These are phyloP conservation scores for Cucurbita maxima DNA, from an alignment of 306 rosid species.

Conservation along the genomic window DNA sequence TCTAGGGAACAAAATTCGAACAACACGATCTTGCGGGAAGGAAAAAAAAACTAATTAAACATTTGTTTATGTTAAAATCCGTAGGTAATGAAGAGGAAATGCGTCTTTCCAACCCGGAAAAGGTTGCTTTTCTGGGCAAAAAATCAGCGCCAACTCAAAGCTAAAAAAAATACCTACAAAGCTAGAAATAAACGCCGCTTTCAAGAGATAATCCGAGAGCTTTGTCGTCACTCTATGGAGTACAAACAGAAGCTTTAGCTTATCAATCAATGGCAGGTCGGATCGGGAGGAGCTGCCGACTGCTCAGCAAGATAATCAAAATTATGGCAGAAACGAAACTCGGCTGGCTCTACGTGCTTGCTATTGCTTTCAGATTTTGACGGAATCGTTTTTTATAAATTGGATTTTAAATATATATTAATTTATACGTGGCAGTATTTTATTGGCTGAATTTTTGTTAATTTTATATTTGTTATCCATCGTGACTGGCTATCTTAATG, in stretches of 20 bases:
- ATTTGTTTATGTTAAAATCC: neutral
- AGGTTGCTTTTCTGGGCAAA: neutral
- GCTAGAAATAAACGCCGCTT: neutral
- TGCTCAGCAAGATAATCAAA: neutral
- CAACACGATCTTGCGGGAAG: neutral
- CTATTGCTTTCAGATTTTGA: neutral
- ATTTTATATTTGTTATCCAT: neutral
- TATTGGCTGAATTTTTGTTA: neutral
- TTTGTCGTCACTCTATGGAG: neutral
- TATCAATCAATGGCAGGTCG: neutral
- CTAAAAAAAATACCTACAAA: neutral
- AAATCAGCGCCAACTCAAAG: neutral
- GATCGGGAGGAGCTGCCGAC: neutral
- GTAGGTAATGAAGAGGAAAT: neutral
- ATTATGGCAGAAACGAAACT: conserved; percentile 3
- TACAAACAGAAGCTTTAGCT: conserved; percentile 2
- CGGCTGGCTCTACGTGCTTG: neutral
- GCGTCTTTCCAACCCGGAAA: neutral
- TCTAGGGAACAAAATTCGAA: neutral
- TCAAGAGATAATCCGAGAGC: neutral
- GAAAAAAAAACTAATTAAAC: neutral
- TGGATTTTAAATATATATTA: neutral
- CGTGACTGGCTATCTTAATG: neutral
- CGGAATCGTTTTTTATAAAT: neutral
- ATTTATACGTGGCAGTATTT: neutral